Evolutionary conservation across 768 basidiomycete genomes (phyloP).

Genomic region (Hygrocybe punicea): DNA sequence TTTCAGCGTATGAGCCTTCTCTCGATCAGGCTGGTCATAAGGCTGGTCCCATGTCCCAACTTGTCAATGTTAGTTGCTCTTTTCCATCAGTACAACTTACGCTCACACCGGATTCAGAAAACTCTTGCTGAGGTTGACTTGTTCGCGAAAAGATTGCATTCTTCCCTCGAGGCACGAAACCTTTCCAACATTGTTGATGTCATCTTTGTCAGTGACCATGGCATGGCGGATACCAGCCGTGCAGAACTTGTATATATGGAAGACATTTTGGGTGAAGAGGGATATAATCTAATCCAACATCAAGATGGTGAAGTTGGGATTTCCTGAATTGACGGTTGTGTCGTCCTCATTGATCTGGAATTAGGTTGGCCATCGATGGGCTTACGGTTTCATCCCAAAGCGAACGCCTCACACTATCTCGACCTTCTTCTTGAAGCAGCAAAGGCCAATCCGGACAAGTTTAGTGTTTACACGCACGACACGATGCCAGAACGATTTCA

Average conservation of each 20-base stretch:
- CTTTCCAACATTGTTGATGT: slow-evolving; percentile 81
- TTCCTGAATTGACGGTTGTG: background rate
- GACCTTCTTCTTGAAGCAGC: slow-evolving; percentile 53
- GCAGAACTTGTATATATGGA: slow-evolving; percentile 76
- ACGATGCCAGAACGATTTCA: slow-evolving; percentile 84
- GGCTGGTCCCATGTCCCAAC: slow-evolving; percentile 62
- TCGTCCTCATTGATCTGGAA: too few relatives aligned
- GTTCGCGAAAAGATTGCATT: slow-evolving; percentile 70
- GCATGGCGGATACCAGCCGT: slow-evolving; percentile 88
- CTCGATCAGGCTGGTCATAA: slow-evolving; percentile 82
- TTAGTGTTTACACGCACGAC: slow-evolving; percentile 72
- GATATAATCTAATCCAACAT: slow-evolving; percentile 59
- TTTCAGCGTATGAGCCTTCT: slow-evolving; percentile 75
- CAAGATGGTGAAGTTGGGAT: slow-evolving; percentile 53
- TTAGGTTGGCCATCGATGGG: slow-evolving; percentile 81
- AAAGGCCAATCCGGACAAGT: slow-evolving; percentile 55
- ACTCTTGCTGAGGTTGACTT: slow-evolving; percentile 66
- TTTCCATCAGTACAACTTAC: background rate
- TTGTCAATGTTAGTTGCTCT: slow-evolving; percentile 58
- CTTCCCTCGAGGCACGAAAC: slow-evolving; percentile 63
- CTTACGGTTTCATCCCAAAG: slow-evolving; percentile 61
- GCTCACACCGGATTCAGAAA: slow-evolving; percentile 36
- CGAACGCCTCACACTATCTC: slow-evolving; percentile 57
- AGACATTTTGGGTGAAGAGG: slow-evolving; percentile 68
- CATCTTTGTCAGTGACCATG: slow-evolving; percentile 86